Conservation (phyloP, 768 basidiomycete species). For the Lepiota subincarnata region DNA sequence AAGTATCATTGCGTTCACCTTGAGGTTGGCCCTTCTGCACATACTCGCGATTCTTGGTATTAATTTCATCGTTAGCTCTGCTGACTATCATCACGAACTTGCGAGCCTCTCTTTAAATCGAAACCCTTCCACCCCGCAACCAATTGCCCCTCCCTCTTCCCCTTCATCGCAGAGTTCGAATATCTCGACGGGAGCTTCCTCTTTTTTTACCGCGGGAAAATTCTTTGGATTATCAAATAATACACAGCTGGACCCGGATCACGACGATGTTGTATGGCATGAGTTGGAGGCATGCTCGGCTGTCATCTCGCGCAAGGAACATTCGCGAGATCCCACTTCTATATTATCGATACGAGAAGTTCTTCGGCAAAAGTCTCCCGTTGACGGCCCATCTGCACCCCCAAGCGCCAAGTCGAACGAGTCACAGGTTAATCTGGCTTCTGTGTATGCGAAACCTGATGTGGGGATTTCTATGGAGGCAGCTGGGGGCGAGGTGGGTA, state of each 20-base stretch:
- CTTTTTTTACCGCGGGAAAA: conserved; percentile 47
- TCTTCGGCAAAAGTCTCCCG: conserved; percentile 46
- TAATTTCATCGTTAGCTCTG: conserved; percentile 38
- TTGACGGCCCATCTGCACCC: conserved; percentile 22
- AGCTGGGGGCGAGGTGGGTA: conserved; percentile 46
- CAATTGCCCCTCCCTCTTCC: conserved; percentile 20
- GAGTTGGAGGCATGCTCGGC: conserved; percentile 59
- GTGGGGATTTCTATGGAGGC: conserved; percentile 48
- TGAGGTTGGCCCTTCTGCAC: conserved; percentile 43
- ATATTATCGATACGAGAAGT: conserved; percentile 60
- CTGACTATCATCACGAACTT: conserved; percentile 54
- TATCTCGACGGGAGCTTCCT: conserved; percentile 25
- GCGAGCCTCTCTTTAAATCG: conserved; percentile 33
- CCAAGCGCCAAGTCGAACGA: conserved; percentile 10
- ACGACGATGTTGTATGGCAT: conserved; percentile 53
- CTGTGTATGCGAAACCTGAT: conserved; percentile 55
- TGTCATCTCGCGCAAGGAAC: conserved; percentile 58
- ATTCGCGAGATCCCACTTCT: conserved; percentile 55
- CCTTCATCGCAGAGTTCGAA: conserved; percentile 16
- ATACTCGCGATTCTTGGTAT: background rate
- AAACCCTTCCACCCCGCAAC: conserved; percentile 16
- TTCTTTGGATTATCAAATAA: conserved; percentile 40
- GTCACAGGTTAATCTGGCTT: conserved; percentile 26
- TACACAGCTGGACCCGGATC: conserved; percentile 54
- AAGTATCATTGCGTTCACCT: conserved; percentile 72